A percentile compares a stretch with the other conserved stretches of the same genome.
phyloP scores from a whole-genome alignment of 208 protist species.

The Vickermania spadyakhi region DNA sequence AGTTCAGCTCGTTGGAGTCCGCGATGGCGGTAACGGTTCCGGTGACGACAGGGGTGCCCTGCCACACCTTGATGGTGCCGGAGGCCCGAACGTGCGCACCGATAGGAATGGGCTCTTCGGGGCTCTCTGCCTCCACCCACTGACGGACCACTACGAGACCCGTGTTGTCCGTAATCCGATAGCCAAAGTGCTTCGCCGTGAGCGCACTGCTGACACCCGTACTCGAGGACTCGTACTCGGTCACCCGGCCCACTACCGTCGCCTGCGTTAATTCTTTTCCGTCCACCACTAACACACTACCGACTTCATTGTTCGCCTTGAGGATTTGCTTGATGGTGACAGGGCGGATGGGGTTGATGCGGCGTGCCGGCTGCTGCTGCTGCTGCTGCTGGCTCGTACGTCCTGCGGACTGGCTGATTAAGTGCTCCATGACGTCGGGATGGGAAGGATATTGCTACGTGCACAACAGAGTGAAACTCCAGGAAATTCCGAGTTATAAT shows the following conservation, averaged over 20 bases:
- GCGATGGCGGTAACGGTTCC: slow-evolving; percentile 71
- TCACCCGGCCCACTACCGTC: slow-evolving; percentile 69
- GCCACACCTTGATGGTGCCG: slow-evolving; percentile 84
- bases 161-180: slow-evolving; percentile 80
- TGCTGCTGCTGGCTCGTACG: slow-evolving; percentile 3
- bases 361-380: slow-evolving; percentile 50
- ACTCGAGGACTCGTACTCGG: slow-evolving; percentile 69
- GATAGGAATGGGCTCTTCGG: slow-evolving; percentile 56
- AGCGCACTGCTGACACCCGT: slow-evolving; percentile 32
- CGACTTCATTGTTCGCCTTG: slow-evolving; percentile 74
- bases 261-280: slow-evolving; percentile 84
- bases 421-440: too few species aligned
- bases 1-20: slow-evolving; percentile 88
- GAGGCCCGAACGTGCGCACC: slow-evolving; percentile 75
- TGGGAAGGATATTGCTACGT: too few species aligned
- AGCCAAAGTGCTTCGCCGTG: slow-evolving; percentile 84
- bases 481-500: too few species aligned
- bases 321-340: slow-evolving; percentile 87
- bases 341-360: slow-evolving; percentile 76
- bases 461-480: too few species aligned
- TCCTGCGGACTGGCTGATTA: not conserved
- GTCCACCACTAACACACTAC: slow-evolving; percentile 80
- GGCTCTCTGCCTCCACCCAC: slow-evolving; percentile 65
- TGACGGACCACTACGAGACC: slow-evolving; percentile 71
- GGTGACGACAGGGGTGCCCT: slow-evolving; percentile 69